Evolutionary conservation across 371 early-diverging fungal species (phyloP).

Genomic region (Lichtheimia hyalospora): DNA sequence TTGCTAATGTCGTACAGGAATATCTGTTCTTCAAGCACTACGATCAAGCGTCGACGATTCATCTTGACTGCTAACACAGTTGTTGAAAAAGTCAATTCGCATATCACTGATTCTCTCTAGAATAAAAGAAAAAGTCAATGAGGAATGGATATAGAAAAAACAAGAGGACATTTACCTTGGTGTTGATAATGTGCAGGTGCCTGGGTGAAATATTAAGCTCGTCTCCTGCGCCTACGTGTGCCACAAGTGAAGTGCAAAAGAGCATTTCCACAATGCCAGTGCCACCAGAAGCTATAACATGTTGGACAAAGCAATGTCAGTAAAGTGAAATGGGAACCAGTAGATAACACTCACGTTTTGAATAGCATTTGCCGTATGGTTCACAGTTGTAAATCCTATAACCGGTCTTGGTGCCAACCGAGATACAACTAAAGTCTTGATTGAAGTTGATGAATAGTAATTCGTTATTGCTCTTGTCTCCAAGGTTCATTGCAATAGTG

Average conservation of each 20-base stretch:
- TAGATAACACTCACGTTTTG: conserved; percentile 53
- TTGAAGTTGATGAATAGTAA: conserved; percentile 87
- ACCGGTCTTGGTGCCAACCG: conserved; percentile 85
- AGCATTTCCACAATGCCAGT: conserved; percentile 96
- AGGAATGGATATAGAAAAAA: conserved; percentile 33
- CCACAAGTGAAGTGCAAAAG: conserved; percentile 93
- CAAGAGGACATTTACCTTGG: conserved; percentile 68
- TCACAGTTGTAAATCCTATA: conserved; percentile 94
- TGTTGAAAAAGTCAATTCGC: conserved; percentile 91
- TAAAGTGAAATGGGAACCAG: neutral
- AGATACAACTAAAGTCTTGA: conserved; percentile 91
- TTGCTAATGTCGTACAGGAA: conserved; percentile 91
- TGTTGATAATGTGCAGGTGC: conserved; percentile 91
- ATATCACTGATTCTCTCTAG: conserved; percentile 95
- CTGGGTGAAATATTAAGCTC: conserved; percentile 89
- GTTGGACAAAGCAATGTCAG: too few relatives aligned
- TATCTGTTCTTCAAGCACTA: conserved; percentile 91
- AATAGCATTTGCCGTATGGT: conserved; percentile 93
- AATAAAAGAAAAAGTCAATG: neutral
- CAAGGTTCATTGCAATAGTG: conserved; percentile 10
- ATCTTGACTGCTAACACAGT: conserved; percentile 92
- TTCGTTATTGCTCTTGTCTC: conserved; percentile 29
- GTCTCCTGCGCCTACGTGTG: conserved; percentile 94
- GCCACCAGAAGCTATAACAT: conserved; percentile 70
- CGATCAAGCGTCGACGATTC: conserved; percentile 91